Evolutionary conservation across 2,329 filamentous ascomycete species (phyloP).

Genomic region (Ceratocystis variospora): DNA sequence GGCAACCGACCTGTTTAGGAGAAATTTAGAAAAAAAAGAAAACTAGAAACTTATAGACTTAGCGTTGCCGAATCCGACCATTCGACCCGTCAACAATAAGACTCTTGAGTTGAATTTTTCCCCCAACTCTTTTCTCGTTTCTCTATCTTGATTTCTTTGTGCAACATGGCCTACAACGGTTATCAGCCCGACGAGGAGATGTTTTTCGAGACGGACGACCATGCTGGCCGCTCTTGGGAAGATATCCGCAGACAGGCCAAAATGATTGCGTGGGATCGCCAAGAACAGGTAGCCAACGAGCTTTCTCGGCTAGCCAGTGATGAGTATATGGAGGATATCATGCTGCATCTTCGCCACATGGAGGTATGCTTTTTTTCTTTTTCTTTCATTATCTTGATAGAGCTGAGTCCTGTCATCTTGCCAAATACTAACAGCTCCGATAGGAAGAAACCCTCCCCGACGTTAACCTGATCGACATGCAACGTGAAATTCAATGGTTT

Average conservation of each 20-base stretch:
- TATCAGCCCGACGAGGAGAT: constrained; percentile 31
- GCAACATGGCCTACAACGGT: constrained; percentile 34
- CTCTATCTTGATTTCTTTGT: constrained; percentile 18
- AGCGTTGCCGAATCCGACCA: background rate
- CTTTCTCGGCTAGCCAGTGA: constrained; percentile 73
- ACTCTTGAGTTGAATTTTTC: constrained; percentile 21
- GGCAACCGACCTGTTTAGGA: constrained; percentile 5
- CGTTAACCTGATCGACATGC: constrained; percentile 95
- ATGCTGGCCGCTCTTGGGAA: constrained; percentile 40
- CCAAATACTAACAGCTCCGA: background rate
- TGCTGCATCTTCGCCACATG: constrained; percentile 91
- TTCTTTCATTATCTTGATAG: background rate
- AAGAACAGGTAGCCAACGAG: constrained; percentile 79
- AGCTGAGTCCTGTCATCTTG: background rate
- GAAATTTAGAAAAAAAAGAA: background rate
- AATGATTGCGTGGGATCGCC: constrained; percentile 65
- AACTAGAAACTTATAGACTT: background rate
- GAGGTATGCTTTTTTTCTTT: constrained; percentile 41
- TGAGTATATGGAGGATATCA: constrained; percentile 87
- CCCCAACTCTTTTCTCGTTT: constrained; percentile 23
- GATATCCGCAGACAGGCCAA: constrained; percentile 63
- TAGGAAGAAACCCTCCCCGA: constrained; percentile 79
- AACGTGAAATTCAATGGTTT: constrained; percentile 98
- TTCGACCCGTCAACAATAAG: background rate
- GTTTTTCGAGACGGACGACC: constrained; percentile 43